A percentile compares a stretch with the other conserved stretches of the same genome.
These are phyloP conservation scores for Adiantum capillusveneris DNA, from an alignment of 75 land plant genomes.

Conservation along the genomic window DNA sequence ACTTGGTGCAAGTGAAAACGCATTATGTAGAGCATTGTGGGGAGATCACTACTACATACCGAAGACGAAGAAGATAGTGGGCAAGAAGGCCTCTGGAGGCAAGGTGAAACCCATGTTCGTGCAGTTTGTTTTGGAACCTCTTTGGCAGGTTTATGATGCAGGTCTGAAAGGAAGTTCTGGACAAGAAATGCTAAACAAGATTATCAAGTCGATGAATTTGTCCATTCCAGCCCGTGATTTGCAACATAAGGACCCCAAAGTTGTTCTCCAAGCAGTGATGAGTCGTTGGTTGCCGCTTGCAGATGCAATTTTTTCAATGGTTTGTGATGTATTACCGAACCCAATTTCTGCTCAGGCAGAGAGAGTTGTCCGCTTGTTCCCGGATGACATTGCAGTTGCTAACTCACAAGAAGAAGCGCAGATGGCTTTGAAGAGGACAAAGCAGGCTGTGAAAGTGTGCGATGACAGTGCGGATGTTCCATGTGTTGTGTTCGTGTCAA, in stretches of 20 bases:
- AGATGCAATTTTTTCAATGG: slow-evolving; percentile 68
- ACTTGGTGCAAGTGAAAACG: slow-evolving; percentile 57
- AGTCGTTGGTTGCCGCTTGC: slow-evolving; percentile 89
- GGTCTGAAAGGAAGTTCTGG: slow-evolving; percentile 52
- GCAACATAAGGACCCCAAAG: slow-evolving; percentile 69
- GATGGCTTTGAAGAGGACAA: slow-evolving; percentile 50
- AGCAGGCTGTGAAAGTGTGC: slow-evolving; percentile 62
- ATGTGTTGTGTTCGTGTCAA: slow-evolving; percentile 83
- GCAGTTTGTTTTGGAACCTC: slow-evolving; percentile 75
- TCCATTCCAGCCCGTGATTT: slow-evolving; percentile 63
- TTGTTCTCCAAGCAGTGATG: slow-evolving; percentile 79
- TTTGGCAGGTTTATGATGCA: slow-evolving; percentile 80
- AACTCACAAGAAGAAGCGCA: slow-evolving; percentile 22
- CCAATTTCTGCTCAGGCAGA: slow-evolving; percentile 61
- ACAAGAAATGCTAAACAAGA: slow-evolving; percentile 50
- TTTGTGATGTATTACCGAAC: slow-evolving; percentile 70
- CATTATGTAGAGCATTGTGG: slow-evolving; percentile 69
- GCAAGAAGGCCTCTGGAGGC: slow-evolving; percentile 61
- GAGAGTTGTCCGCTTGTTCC: slow-evolving; percentile 65
- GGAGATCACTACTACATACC: slow-evolving; percentile 62
- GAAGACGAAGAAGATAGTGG: slow-evolving; percentile 69
- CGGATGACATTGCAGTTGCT: slow-evolving; percentile 21
- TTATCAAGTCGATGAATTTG: slow-evolving; percentile 73
- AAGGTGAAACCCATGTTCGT: slow-evolving; percentile 91
- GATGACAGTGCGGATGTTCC: slow-evolving; percentile 62